phyloP scores from a whole-genome alignment of 2,329 filamentous ascomycete genomes.

The Pyrenochaeta sp. region DNA sequence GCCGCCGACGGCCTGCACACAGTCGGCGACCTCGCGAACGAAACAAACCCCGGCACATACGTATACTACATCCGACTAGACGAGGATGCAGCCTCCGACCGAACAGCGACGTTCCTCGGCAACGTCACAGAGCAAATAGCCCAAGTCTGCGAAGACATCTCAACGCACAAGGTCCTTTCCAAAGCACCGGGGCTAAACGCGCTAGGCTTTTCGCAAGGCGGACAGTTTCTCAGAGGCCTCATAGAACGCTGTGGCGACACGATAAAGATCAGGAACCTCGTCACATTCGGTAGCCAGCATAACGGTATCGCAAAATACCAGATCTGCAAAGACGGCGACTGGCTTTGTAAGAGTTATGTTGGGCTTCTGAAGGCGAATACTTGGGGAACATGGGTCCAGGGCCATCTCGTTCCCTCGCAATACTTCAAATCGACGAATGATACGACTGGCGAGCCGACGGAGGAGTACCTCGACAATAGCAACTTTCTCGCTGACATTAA shows the following conservation, averaged over 20 bases:
- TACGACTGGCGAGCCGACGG: conserved; percentile 62
- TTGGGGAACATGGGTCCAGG: conserved; percentile 82
- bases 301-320: conserved; percentile 90
- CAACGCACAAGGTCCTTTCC: conserved; percentile 78
- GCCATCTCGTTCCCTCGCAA: conserved; percentile 85
- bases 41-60: conserved; percentile 81
- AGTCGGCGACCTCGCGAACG: conserved; percentile 75
- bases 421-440: conserved; percentile 80
- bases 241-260: conserved; percentile 85
- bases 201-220: conserved; percentile 93
- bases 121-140: conserved; percentile 83
- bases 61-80: conserved; percentile 81
- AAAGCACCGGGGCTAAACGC: conserved; percentile 87
- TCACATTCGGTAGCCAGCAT: conserved; percentile 92
- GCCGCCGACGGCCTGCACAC: conserved; percentile 75
- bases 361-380: conserved; percentile 80
- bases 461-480: conserved; percentile 78
- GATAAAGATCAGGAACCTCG: conserved; percentile 73
- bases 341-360: conserved; percentile 82
- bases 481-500: conserved; percentile 97
- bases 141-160: conserved; percentile 79
- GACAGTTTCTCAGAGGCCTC: conserved; percentile 92
- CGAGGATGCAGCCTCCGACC: conserved; percentile 72
- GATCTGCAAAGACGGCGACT: conserved; percentile 74
- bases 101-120: conserved; percentile 86